A percentile compares a stretch with the other conserved stretches of the same genome.
phyloP scores from a whole-genome alignment of 176 grass and related monocot species.

The Puccinellia tenuiflora region DNA sequence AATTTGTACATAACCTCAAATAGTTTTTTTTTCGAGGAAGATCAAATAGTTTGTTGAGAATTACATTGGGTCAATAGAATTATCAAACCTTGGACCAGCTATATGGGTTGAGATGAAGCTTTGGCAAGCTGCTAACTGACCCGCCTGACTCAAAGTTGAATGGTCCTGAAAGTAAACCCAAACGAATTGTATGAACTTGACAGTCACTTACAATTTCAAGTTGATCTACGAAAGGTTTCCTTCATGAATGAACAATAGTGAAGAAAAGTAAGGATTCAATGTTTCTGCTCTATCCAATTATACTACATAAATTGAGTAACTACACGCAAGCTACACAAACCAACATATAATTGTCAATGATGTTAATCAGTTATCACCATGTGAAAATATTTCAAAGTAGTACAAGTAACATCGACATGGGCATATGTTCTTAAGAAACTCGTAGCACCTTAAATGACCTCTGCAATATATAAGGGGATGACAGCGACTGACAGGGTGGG shows the following conservation, averaged over 20 bases:
- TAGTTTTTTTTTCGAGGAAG: too few species aligned
- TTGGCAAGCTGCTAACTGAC: conserved; percentile 42
- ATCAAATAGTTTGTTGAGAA: background rate
- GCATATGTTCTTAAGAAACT: background rate
- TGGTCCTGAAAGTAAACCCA: conserved; percentile 49
- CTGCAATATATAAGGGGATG: background rate
- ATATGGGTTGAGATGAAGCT: conserved; percentile 86
- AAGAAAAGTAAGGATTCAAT: background rate
- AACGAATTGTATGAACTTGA: background rate
- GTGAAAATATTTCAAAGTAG: background rate
- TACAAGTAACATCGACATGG: background rate
- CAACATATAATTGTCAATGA: background rate
- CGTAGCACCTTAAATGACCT: background rate
- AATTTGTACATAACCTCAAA: background rate
- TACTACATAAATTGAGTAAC: background rate
- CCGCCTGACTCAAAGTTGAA: conserved; percentile 70
- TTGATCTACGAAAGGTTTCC: background rate
- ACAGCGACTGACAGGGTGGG: background rate
- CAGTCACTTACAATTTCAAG: background rate
- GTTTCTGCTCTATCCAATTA: background rate
- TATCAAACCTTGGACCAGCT: conserved; percentile 81
- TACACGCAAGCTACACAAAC: background rate
- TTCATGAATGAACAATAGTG: background rate
- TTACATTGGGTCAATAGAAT: background rate
- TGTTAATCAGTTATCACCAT: background rate